phyloP scores from a whole-genome alignment of 2,329 filamentous ascomycete genomes.

The Lojkania enalia region DNA sequence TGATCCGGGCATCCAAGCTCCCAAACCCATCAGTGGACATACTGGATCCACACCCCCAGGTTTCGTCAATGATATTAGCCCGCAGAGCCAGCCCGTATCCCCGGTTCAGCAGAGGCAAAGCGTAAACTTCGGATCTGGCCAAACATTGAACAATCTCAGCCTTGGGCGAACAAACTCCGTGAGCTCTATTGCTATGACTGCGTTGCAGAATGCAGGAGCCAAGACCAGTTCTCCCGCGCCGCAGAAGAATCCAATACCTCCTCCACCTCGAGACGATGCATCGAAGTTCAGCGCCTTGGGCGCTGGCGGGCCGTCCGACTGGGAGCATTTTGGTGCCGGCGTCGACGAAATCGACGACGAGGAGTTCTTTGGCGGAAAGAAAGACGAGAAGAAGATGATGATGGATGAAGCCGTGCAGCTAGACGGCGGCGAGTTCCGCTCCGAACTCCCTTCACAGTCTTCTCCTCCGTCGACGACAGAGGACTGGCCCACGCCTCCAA shows the following conservation, averaged over 20 bases:
- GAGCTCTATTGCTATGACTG: conserved; percentile 38
- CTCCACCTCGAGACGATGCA: conserved; percentile 30
- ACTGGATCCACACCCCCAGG: conserved; percentile 28
- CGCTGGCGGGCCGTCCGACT: conserved; percentile 42
- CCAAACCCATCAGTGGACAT: conserved; percentile 29
- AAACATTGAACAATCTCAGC: conserved; percentile 11
- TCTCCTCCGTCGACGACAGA: conserved; percentile 30
- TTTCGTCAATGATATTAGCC: conserved; percentile 31
- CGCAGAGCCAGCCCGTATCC: conserved; percentile 38
- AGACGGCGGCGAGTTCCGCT: conserved; percentile 36
- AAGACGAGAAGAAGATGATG: conserved; percentile 20
- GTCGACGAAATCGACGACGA: conserved; percentile 43
- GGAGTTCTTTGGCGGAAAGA: conserved; percentile 35
- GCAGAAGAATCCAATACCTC: conserved; percentile 25
- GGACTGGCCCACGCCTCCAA: conserved; percentile 38
- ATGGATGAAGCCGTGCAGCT: conserved; percentile 21
- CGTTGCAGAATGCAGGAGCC: conserved; percentile 28
- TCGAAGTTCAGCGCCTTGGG: conserved; percentile 40
- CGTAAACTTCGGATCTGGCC: conserved; percentile 26
- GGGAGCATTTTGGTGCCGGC: conserved; percentile 40
- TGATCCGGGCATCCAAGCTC: conserved; percentile 30
- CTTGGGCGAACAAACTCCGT: conserved; percentile 34
- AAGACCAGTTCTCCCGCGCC: conserved; percentile 27
- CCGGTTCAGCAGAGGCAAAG: conserved; percentile 34
- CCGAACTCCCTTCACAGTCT: conserved; percentile 33